A percentile compares a stretch with the other conserved stretches of the same genome.
phyloP scores from a whole-genome alignment of 176 grass and related monocot genomes.

The Bolboschoenus planiculmis region DNA sequence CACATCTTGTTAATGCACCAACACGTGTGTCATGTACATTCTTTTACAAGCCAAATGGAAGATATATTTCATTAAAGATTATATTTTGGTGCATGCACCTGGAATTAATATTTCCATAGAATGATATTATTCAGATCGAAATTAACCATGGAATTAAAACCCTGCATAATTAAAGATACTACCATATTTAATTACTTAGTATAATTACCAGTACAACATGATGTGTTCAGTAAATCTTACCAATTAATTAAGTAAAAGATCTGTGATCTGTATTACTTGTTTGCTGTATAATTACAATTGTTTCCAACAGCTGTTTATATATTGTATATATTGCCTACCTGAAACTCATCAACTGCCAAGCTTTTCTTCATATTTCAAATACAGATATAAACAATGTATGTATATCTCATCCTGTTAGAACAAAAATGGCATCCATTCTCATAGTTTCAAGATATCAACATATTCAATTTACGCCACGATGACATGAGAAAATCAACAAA shows the following conservation, averaged over 20 bases:
- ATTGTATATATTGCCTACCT: not conserved
- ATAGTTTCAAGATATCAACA: not conserved
- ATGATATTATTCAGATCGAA: not conserved
- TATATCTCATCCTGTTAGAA: too few relatives aligned
- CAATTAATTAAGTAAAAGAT: not conserved
- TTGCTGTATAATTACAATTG: not conserved
- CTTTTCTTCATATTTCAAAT: not conserved
- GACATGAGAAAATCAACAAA: not conserved
- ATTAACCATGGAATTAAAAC: not conserved
- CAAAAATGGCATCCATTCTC: not conserved
- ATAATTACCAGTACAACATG: not conserved
- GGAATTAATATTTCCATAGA: not conserved
- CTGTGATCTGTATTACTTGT: not conserved
- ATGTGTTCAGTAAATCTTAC: not conserved
- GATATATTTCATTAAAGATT: not conserved
- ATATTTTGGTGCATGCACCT: not conserved
- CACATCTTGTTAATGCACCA: not conserved
- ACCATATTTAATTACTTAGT: too few relatives aligned
- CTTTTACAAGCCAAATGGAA: conserved; percentile 3
- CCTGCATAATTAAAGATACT: too few relatives aligned
- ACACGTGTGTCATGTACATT: not conserved
- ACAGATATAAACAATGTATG: not conserved
- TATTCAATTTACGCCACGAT: not conserved
- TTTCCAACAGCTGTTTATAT: not conserved
- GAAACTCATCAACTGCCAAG: not conserved